These are phyloP conservation scores for Leucocoprinus sp. DNA, from an alignment of 768 basidiomycete species.

Conservation along the genomic window DNA sequence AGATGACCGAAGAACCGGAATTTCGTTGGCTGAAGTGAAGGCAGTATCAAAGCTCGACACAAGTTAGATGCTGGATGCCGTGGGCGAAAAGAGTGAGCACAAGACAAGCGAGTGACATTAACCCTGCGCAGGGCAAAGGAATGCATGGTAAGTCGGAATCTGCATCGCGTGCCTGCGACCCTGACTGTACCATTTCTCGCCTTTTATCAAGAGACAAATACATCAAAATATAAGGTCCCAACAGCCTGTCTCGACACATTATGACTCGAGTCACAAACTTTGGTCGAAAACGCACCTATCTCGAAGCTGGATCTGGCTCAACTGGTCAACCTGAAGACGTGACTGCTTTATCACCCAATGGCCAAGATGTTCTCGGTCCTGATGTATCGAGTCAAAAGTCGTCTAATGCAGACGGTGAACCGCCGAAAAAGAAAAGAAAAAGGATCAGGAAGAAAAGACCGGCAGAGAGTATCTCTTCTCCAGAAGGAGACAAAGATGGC, in stretches of 20 bases:
- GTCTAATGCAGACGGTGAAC: constrained; percentile 12
- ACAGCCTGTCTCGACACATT: not conserved
- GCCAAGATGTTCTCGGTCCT: too few species aligned
- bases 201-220: not conserved
- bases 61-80: not conserved
- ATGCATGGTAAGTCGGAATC: not conserved
- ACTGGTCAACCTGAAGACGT: constrained; percentile 7
- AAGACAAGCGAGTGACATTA: not conserved
- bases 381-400: too few species aligned
- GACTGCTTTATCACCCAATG: too few species aligned
- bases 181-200: not conserved
- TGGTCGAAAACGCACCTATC: constrained; percentile 63
- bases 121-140: not conserved
- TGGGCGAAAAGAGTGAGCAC: not conserved
- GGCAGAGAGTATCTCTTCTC: constrained; percentile 14
- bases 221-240: too few species aligned
- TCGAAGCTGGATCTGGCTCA: constrained; percentile 49
- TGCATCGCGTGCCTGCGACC: not conserved
- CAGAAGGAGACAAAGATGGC: constrained; percentile 15
- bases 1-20: not conserved
- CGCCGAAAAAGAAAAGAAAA: constrained; percentile 53
- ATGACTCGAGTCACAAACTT: constrained; percentile 76
- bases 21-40: not conserved
- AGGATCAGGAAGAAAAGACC: constrained; percentile 34
- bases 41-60: not conserved